These are phyloP conservation scores for Rubroboletus pulcherrimus DNA, from an alignment of 768 basidiomycete species.

Conservation along the genomic window DNA sequence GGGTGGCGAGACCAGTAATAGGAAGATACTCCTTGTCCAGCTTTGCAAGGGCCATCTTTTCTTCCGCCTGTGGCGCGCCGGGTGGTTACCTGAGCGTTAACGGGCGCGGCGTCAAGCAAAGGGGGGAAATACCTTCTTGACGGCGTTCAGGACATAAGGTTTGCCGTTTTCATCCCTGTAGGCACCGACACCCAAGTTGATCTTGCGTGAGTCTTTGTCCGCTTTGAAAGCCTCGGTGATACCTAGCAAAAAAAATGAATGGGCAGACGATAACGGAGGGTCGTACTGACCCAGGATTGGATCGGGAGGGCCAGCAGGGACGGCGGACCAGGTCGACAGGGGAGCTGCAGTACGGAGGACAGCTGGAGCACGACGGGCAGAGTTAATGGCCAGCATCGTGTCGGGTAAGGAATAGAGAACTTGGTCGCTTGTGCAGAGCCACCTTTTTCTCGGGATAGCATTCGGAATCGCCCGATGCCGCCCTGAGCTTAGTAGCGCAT, in stretches of 20 bases:
- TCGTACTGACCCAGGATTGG: constrained; percentile 74
- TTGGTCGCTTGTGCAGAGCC: neutral
- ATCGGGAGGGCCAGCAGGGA: constrained; percentile 87
- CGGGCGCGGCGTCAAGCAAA: neutral
- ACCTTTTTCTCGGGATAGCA: neutral
- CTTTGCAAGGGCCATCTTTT: constrained; percentile 56
- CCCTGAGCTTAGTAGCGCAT: neutral
- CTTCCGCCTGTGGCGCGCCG: constrained; percentile 59
- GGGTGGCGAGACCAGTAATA: constrained; percentile 85
- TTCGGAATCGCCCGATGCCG: constrained; percentile 18
- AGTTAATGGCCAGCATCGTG: constrained; percentile 39
- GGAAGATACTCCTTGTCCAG: constrained; percentile 96
- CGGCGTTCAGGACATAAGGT: constrained; percentile 87
- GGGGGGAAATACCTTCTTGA: constrained; percentile 63
- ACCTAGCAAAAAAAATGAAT: constrained; percentile 41
- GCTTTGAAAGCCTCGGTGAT: constrained; percentile 97
- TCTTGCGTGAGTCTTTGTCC: constrained; percentile 87
- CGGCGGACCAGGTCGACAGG: constrained; percentile 75
- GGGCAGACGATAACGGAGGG: neutral
- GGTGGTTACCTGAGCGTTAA: neutral
- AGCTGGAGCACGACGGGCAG: constrained; percentile 49
- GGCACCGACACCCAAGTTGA: constrained; percentile 97
- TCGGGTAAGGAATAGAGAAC: neutral
- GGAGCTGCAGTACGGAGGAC: constrained; percentile 36
- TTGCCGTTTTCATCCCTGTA: constrained; percentile 94